phyloP scores from a whole-genome alignment of 352 stramenopile species.

The Globisporangium canariense region DNA sequence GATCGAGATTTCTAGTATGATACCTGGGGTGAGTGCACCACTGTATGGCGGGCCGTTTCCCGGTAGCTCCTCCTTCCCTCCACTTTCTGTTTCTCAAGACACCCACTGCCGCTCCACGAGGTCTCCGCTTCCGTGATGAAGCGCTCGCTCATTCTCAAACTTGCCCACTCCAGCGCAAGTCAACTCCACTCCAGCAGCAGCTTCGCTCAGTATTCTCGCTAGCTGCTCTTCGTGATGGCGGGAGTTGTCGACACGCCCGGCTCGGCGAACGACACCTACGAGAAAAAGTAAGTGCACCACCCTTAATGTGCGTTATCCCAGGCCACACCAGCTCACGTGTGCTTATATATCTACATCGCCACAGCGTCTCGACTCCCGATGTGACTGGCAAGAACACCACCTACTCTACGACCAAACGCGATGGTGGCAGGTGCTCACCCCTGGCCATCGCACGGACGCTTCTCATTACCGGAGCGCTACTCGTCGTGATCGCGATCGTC shows the following conservation, averaged over 20 bases:
- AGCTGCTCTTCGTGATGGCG: background rate
- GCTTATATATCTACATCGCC: background rate
- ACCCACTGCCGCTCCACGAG: too few species aligned
- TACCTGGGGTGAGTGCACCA: too few species aligned
- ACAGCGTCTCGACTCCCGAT: conserved; percentile 1
- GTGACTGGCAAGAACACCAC: background rate
- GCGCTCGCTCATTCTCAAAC: background rate
- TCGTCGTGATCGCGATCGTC: conserved; percentile 30
- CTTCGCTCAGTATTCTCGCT: background rate
- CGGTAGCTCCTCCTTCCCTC: too few species aligned
- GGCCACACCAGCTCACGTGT: background rate
- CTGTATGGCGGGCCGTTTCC: too few species aligned
- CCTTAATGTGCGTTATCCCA: background rate
- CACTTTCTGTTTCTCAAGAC: too few species aligned
- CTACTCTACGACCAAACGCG: background rate
- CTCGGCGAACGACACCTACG: conserved; percentile 2
- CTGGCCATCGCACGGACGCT: conserved; percentile 24
- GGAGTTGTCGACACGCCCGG: conserved; percentile 3
- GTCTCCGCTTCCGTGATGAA: too few species aligned
- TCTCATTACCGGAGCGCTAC: conserved; percentile 26
- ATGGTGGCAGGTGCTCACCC: conserved; percentile 21
- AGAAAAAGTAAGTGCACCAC: conserved; percentile 3
- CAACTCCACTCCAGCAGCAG: background rate
- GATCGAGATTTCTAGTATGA: too few species aligned
- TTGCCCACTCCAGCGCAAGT: background rate